Base-by-base conservation (phyloP, 73 alveolate genomes). In the Symbiodinium natans region DNA sequence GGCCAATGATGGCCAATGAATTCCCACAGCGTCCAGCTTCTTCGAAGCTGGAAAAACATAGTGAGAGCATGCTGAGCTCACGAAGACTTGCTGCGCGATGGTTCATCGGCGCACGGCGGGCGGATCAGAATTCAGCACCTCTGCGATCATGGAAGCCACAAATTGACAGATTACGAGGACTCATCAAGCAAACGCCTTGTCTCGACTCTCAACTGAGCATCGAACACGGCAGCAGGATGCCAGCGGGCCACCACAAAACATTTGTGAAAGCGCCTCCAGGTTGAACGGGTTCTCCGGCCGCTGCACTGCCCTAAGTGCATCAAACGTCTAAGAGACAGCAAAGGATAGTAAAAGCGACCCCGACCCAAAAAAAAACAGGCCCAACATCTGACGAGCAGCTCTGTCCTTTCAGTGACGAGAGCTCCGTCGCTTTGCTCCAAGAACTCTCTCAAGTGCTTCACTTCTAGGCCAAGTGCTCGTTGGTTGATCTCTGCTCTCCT, bases 171-270 rank as follows among this genome's bases (percentile, higher is more conserved):
- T 34, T 23, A 34, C 17, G 15, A 29, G 38, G 86, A 23, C 46
- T 29, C 41, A 17, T 34, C 6, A 15, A 6, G 27, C n/a, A 11
- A 9, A 23, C 25, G 52, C 46, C 46, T n/a, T 8, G 17, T 86
- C 36, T 39, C 94, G 40, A 54, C 80, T 71, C 33, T 21, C 11
- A 4, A 63, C 95, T 5, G 74, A 40, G 43, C 73, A 73, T 8
- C 46, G 25, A 31, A 71, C 97, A 11, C 97, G 11, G 56, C 97
- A 90, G 41, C 97, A 90, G 38, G 97, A 90, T 1, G 97, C 87
- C 73, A 90, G 41, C 23, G 97, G 97, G 31, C 97, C 97, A 25
- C 95, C 95, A 29, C 95, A 89, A 27, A 89, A 41, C 87, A 89
- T 41, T 89, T 90, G 97, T 15, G 97, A 71, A 56, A 90, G 48